These are phyloP conservation scores for Cyclospora cayetanensis DNA, from an alignment of 169 alveolate genomes.

Conservation along the genomic window DNA sequence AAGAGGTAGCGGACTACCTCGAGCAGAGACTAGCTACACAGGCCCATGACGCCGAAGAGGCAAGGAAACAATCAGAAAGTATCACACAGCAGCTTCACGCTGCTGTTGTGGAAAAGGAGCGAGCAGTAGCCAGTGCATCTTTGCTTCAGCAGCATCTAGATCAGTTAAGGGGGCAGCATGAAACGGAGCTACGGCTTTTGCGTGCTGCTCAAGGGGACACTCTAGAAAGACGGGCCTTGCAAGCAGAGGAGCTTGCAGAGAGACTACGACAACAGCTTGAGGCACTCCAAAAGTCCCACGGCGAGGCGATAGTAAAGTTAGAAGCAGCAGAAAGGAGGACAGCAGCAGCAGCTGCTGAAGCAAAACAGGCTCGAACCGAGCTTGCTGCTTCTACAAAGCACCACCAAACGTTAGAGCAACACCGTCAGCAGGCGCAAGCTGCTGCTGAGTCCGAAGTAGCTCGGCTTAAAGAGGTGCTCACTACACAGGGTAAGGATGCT, in stretches of 20 bases:
- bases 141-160: slow-evolving; percentile 62
- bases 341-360: slow-evolving; percentile 66
- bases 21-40: slow-evolving; percentile 21
- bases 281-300: slow-evolving; percentile 25
- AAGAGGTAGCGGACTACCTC: slow-evolving; percentile 67
- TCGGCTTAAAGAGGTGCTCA: slow-evolving; percentile 50
- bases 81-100: slow-evolving; percentile 58
- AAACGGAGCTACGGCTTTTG: slow-evolving; percentile 39
- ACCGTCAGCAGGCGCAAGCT: slow-evolving; percentile 67
- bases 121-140: slow-evolving; percentile 43
- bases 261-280: slow-evolving; percentile 40
- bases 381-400: slow-evolving; percentile 33
- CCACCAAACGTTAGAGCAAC: slow-evolving; percentile 63
- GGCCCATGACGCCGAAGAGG: slow-evolving; percentile 51
- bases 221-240: slow-evolving; percentile 25
- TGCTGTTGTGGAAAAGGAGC: slow-evolving; percentile 48
- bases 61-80: slow-evolving; percentile 9
- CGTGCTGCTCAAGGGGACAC: slow-evolving; percentile 46
- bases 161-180: slow-evolving; percentile 67
- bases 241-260: slow-evolving; percentile 65
- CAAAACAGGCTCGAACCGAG: slow-evolving; percentile 63
- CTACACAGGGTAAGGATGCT: slow-evolving; percentile 24
- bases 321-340: slow-evolving; percentile 67
- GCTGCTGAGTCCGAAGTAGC: slow-evolving; percentile 59
- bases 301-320: slow-evolving; percentile 60